Evolutionary conservation across 1,139 yeast genomes (phyloP).

Genomic region (Kluyveromyces sp.): DNA sequence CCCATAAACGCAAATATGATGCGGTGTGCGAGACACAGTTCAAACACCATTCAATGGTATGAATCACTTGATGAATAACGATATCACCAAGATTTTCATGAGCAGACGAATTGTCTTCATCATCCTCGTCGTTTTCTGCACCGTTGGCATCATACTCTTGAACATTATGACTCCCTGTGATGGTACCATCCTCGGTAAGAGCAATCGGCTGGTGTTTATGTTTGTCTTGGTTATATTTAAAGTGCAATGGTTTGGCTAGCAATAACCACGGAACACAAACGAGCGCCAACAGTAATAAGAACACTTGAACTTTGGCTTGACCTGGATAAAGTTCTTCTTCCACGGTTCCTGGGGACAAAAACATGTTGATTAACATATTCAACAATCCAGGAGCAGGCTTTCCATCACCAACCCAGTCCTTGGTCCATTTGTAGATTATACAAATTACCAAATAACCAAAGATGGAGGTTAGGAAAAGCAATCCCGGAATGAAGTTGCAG

Average conservation of each 20-base stretch:
- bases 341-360: slow-evolving; percentile 82
- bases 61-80: slow-evolving; percentile 95
- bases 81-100: slow-evolving; percentile 80
- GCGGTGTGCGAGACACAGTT: slow-evolving; percentile 98
- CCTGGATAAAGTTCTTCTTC: slow-evolving; percentile 81
- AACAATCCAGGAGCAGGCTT: slow-evolving; percentile 87
- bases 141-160: slow-evolving; percentile 13
- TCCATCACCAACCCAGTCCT: slow-evolving; percentile 75
- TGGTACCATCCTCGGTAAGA: slow-evolving; percentile 24
- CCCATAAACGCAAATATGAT: slow-evolving; percentile 94
- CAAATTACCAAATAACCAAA: slow-evolving; percentile 84
- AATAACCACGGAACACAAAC: slow-evolving; percentile 94
- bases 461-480: slow-evolving; percentile 90
- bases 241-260: slow-evolving; percentile 75
- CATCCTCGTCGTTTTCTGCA: slow-evolving; percentile 36
- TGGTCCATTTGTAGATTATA: slow-evolving; percentile 89
- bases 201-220: slow-evolving; percentile 27
- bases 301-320: slow-evolving; percentile 71
- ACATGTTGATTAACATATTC: slow-evolving; percentile 95
- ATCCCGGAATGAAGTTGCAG: slow-evolving; percentile 92
- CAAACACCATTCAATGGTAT: slow-evolving; percentile 95
- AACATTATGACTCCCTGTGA: slow-evolving; percentile 16
- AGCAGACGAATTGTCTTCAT: slow-evolving; percentile 43
- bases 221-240: slow-evolving; percentile 41
- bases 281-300: slow-evolving; percentile 68